Evolutionary conservation across 345 rosid species (phyloP).

Genomic region (Bretschneidera sinensis): DNA sequence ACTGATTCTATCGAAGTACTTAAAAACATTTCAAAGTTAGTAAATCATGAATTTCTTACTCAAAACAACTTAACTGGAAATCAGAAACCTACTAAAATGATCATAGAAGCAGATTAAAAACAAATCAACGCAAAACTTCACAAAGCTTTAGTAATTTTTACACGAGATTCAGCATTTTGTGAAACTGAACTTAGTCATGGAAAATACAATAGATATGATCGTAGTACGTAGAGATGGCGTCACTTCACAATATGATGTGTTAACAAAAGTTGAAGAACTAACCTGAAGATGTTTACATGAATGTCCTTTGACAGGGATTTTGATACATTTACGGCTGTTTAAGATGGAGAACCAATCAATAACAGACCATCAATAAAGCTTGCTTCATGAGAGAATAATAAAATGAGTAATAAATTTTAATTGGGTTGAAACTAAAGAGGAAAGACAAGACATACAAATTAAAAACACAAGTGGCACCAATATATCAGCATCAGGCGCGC

Average conservation of each 20-base stretch:
- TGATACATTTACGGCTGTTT: slow-evolving; percentile 67
- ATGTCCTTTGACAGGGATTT: slow-evolving; percentile 77
- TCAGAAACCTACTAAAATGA: background rate
- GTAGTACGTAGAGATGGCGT: no score
- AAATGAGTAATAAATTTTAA: background rate
- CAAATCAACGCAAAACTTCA: no score
- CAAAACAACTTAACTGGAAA: background rate
- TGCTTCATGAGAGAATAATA: background rate
- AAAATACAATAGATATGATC: no score
- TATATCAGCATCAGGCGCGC: background rate
- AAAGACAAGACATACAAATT: slow-evolving; percentile 3
- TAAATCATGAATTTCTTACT: background rate
- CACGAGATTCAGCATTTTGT: no score
- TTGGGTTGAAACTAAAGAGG: slow-evolving; percentile 11
- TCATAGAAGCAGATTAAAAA: background rate
- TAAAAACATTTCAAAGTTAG: background rate
- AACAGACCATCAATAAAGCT: slow-evolving; percentile 4
- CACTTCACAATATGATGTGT: no score
- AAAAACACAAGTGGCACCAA: background rate
- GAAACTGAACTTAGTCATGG: no score
- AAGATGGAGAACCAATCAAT: slow-evolving; percentile 18
- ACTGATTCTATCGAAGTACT: background rate
- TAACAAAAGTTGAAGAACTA: slow-evolving; percentile 15
- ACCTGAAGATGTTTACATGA: slow-evolving; percentile 97
- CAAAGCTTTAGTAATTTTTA: no score